Conservation (phyloP, 768 basidiomycete genomes). For the Rhizopogon vesiculosus region DNA sequence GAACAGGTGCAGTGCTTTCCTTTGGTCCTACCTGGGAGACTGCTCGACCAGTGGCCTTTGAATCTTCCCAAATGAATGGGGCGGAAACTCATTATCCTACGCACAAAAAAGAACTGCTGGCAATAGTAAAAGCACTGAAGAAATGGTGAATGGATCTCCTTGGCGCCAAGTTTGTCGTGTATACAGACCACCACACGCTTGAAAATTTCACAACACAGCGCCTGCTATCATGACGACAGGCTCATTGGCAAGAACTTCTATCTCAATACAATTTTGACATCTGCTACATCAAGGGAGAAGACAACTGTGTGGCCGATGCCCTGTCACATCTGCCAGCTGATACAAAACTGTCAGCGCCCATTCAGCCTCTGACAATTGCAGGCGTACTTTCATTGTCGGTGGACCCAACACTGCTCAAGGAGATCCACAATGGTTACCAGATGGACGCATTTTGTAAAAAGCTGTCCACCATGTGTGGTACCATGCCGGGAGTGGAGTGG, state of each 20-base stretch:
- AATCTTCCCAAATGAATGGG: slow-evolving; percentile 15
- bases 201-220: slow-evolving; percentile 1
- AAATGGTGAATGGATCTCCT: slow-evolving; percentile 20
- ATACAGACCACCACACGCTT: slow-evolving; percentile 26
- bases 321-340: no score
- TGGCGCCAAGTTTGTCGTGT: slow-evolving; percentile 4
- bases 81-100: slow-evolving; percentile 26
- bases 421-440: no score
- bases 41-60: slow-evolving; percentile 19
- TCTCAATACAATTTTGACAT: no score
- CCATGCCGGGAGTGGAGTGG: no score
- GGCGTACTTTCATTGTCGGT: no score
- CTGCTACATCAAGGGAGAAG: no score
- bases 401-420: no score
- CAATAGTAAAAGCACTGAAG: slow-evolving; percentile 24
- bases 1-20: not conserved
- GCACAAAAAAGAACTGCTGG: slow-evolving; percentile 29
- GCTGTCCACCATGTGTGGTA: no score
- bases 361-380: no score
- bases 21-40: slow-evolving; percentile 4
- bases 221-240: slow-evolving; percentile 11
- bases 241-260: slow-evolving; percentile 30
- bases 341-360: no score
- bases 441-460: no score
- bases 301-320: no score